phyloP scores from a whole-genome alignment of 2,329 filamentous ascomycete genomes.

The Fusarium scirpi region DNA sequence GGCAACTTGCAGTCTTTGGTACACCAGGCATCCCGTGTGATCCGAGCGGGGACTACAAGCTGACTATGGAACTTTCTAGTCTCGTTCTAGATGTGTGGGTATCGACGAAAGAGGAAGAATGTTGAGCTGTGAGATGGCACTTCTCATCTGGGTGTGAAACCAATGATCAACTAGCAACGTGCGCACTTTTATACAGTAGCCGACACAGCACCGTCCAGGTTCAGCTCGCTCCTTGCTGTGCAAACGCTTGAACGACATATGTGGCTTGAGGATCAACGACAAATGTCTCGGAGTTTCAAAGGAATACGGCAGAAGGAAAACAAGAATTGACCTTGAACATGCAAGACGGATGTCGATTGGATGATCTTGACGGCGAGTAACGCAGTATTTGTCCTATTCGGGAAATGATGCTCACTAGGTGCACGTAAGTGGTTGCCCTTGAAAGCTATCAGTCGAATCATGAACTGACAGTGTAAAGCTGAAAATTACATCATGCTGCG shows the following conservation, averaged over 20 bases:
- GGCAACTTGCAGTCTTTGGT: not conserved
- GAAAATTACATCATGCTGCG: not conserved
- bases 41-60: not conserved
- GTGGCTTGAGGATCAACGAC: not conserved
- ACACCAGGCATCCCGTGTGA: not conserved
- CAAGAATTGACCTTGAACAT: not conserved
- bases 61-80: not conserved
- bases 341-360: not conserved
- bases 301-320: not conserved
- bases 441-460: rapidly evolving
- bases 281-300: not conserved
- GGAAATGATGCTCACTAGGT: not conserved
- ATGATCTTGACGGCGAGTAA: not conserved
- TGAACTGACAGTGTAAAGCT: not conserved
- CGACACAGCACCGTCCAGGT: not conserved
- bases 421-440: not conserved
- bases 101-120: not conserved
- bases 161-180: not conserved
- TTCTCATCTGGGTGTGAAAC: not conserved
- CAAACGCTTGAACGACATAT: too few relatives aligned
- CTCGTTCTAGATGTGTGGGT: not conserved
- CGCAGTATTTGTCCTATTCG: not conserved
- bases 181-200: not conserved
- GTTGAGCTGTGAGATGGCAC: not conserved
- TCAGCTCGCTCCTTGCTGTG: too few relatives aligned